phyloP scores from a whole-genome alignment of 1,139 yeast species.

The Saccharomyces hybrid region DNA sequence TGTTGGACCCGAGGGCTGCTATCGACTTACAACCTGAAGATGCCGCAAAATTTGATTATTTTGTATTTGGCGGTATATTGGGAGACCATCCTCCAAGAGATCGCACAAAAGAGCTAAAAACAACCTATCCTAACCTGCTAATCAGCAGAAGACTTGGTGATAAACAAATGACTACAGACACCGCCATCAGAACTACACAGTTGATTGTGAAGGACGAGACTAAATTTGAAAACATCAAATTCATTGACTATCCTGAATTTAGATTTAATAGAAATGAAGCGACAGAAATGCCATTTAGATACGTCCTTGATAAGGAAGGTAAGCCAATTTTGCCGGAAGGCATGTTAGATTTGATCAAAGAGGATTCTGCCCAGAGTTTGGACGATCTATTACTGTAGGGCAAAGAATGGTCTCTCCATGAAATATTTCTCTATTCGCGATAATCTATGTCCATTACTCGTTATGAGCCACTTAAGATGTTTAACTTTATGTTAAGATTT shows the following conservation, averaged over 20 bases:
- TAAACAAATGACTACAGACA: slow-evolving; percentile 95
- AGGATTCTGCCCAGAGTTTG: slow-evolving; percentile 72
- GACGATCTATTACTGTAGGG: slow-evolving; percentile 37
- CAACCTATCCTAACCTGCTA: slow-evolving; percentile 57
- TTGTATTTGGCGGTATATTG: slow-evolving; percentile 91
- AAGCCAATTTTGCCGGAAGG: slow-evolving; percentile 86
- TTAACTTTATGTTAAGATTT: too few species aligned
- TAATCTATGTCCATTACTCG: neutral
- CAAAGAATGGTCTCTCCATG: neutral
- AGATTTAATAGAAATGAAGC: slow-evolving; percentile 82
- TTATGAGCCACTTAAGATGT: neutral
- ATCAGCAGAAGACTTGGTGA: slow-evolving; percentile 79
- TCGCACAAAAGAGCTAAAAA: slow-evolving; percentile 81
- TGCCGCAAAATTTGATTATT: slow-evolving; percentile 60
- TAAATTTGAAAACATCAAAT: slow-evolving; percentile 62
- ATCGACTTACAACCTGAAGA: slow-evolving; percentile 70
- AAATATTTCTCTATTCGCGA: neutral
- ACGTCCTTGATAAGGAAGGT: slow-evolving; percentile 48
- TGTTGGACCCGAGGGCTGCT: slow-evolving; percentile 82
- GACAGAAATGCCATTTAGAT: slow-evolving; percentile 96
- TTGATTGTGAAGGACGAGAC: slow-evolving; percentile 52
- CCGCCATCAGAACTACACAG: slow-evolving; percentile 89
- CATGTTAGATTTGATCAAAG: slow-evolving; percentile 77
- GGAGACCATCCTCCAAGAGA: slow-evolving; percentile 97
- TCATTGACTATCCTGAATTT: slow-evolving; percentile 90